phyloP scores from a whole-genome alignment of 2,329 filamentous ascomycete genomes.

The Penicillium sp. region DNA sequence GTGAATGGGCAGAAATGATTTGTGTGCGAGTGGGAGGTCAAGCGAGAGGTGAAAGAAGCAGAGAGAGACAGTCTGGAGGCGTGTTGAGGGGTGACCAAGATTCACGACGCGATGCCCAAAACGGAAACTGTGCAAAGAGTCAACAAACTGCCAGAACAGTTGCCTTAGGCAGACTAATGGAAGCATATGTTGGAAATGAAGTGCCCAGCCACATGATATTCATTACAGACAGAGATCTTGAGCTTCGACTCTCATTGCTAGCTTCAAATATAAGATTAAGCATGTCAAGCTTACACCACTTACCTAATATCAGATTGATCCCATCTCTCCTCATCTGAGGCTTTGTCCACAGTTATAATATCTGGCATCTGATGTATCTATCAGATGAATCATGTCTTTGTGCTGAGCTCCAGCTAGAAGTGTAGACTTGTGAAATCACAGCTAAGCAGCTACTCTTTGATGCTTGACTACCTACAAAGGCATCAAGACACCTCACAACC shows the following conservation, averaged over 20 bases:
- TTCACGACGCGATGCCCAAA: constrained; percentile 4
- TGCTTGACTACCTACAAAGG: too few relatives aligned
- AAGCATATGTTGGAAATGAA: neutral
- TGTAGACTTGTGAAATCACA: too few relatives aligned
- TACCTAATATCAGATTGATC: neutral
- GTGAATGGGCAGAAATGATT: neutral
- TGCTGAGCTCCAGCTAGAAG: neutral
- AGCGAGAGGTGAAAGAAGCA: neutral
- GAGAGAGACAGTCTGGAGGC: neutral
- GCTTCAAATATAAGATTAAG: neutral
- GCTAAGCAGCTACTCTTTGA: too few relatives aligned
- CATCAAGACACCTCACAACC: too few relatives aligned
- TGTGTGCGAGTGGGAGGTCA: neutral
- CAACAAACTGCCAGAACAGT: neutral
- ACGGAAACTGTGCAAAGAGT: neutral
- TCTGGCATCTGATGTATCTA: neutral
- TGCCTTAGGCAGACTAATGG: neutral
- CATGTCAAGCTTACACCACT: neutral
- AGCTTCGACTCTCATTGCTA: neutral
- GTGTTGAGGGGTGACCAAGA: neutral
- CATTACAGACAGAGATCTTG: neutral
- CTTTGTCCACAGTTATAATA: neutral
- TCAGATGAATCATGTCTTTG: neutral
- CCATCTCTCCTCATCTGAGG: neutral
- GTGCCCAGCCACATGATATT: neutral